phyloP scores from a whole-genome alignment of 805 yeast genomes.

The Candida yuanshanica region DNA sequence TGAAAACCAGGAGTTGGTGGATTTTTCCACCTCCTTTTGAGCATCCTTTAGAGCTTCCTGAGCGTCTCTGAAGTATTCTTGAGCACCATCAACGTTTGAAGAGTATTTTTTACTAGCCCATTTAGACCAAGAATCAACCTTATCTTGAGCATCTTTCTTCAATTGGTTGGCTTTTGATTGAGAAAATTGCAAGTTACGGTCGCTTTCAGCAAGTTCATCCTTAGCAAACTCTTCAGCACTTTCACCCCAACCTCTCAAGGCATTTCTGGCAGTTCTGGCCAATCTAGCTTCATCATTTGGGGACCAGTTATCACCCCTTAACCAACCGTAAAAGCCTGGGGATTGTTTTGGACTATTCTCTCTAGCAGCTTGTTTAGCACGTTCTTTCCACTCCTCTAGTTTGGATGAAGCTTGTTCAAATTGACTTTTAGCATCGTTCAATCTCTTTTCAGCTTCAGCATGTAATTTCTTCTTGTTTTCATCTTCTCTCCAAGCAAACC shows the following conservation, averaged over 20 bases:
- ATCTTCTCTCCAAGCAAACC: constrained; percentile 24
- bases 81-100: constrained; percentile 21
- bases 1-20: constrained; percentile 31
- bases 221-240: constrained; percentile 36
- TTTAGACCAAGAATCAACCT: constrained; percentile 16
- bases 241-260: constrained; percentile 43
- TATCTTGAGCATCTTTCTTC: constrained; percentile 1
- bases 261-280: constrained; percentile 29
- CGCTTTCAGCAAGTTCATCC: constrained; percentile 31
- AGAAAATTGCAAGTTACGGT: constrained; percentile 1
- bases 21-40: constrained; percentile 27
- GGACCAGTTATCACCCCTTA: constrained; percentile 21
- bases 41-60: constrained; percentile 28
- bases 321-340: constrained; percentile 22
- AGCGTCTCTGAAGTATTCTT: constrained; percentile 27
- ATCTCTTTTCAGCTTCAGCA: constrained; percentile 23
- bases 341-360: constrained; percentile 4
- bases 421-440: constrained; percentile 19
- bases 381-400: constrained; percentile 14
- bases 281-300: constrained; percentile 27
- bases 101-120: constrained; percentile 23
- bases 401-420: constrained; percentile 15
- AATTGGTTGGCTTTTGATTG: constrained; percentile 6
- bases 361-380: constrained; percentile 12
- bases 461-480: constrained; percentile 17